Evolutionary conservation across 768 basidiomycete species (phyloP).

Genomic region (Baorangia bicolor): DNA sequence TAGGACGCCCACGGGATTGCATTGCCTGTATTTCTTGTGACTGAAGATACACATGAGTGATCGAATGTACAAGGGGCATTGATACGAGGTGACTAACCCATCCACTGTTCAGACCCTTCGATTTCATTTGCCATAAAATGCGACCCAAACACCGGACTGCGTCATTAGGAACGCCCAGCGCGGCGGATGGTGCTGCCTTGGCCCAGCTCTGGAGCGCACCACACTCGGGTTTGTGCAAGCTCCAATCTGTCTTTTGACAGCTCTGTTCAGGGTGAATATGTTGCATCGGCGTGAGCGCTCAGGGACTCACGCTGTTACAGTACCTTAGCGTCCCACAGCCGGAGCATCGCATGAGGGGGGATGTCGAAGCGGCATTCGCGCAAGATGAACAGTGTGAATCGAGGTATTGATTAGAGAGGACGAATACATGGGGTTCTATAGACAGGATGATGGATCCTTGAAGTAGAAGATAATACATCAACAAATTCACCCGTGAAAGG

Average conservation of each 20-base stretch:
- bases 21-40: constrained; percentile 61
- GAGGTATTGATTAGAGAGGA: constrained; percentile 64
- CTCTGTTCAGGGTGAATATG: constrained; percentile 34
- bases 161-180: constrained; percentile 62
- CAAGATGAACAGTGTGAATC: constrained; percentile 71
- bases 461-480: background rate
- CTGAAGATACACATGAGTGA: constrained; percentile 35
- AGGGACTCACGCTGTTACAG: constrained; percentile 61
- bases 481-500: background rate
- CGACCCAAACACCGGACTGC: constrained; percentile 78
- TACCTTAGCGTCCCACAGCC: constrained; percentile 71
- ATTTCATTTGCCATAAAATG: constrained; percentile 64
- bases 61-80: background rate
- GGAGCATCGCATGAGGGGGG: constrained; percentile 66
- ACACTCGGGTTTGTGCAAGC: constrained; percentile 77
- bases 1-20: constrained; percentile 66
- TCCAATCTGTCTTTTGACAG: constrained; percentile 78
- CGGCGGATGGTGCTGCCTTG: constrained; percentile 45
- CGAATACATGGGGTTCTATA: constrained; percentile 57
- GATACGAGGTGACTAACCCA: constrained; percentile 49
- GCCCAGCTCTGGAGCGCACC: constrained; percentile 60
- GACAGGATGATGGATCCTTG: constrained; percentile 62
- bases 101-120: constrained; percentile 47
- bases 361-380: constrained; percentile 37
- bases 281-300: too few species aligned